phyloP scores from a whole-genome alignment of 768 basidiomycete genomes.

The Podaxis sp. region DNA sequence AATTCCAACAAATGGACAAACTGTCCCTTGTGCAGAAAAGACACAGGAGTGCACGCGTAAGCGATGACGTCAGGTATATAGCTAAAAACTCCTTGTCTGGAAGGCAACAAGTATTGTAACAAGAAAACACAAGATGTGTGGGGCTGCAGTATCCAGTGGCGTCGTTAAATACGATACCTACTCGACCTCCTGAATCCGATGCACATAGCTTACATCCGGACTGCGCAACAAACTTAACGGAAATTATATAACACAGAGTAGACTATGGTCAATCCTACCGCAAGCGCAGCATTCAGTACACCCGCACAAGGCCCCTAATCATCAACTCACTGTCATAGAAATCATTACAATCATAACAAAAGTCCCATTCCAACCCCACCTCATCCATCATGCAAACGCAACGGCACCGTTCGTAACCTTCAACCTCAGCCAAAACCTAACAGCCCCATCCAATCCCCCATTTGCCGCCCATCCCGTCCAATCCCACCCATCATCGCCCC shows the following conservation, averaged over 20 bases:
- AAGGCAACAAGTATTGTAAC: neutral
- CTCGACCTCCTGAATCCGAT: neutral
- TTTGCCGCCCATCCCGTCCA: slow-evolving; percentile 1
- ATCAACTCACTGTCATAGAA: neutral
- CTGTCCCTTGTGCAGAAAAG: neutral
- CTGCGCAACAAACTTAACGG: neutral
- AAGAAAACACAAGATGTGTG: neutral
- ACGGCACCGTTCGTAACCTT: slow-evolving; percentile 1
- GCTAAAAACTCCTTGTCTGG: neutral
- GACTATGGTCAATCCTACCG: neutral
- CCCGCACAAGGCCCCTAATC: neutral
- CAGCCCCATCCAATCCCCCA: neutral
- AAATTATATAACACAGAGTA: neutral
- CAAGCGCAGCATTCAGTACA: neutral
- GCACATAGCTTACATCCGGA: neutral
- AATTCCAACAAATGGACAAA: neutral
- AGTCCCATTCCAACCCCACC: neutral
- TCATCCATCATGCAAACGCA: slow-evolving; percentile 1
- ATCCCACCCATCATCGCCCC: slow-evolving; percentile 21
- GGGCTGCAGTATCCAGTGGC: too few species aligned
- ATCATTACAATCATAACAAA: neutral
- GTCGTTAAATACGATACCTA: too few species aligned
- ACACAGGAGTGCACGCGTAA: neutral
- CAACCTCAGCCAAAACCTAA: slow-evolving; percentile 6
- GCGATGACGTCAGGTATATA: slow-evolving; percentile 1